These are phyloP conservation scores for Backusella tuberculispora DNA, from an alignment of 192 early-diverging fungal species.

Conservation along the genomic window DNA sequence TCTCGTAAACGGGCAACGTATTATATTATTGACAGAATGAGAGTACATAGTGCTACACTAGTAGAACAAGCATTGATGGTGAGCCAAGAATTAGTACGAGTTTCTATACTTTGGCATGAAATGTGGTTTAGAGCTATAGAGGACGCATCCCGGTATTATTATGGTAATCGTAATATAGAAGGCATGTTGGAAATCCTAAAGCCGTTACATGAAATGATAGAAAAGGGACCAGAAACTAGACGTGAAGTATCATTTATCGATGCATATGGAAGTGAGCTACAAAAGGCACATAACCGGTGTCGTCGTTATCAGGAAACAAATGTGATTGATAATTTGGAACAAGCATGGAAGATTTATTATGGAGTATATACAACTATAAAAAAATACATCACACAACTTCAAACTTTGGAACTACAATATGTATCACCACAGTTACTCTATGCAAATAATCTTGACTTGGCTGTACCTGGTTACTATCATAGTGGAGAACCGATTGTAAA, in stretches of 20 bases:
- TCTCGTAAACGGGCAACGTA: conserved; percentile 77
- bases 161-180: conserved; percentile 76
- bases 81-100: conserved; percentile 95
- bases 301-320: conserved; percentile 73
- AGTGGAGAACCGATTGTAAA: conserved; percentile 82
- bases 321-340: conserved; percentile 81
- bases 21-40: conserved; percentile 90
- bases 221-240: conserved; percentile 86
- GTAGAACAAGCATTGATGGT: conserved; percentile 95
- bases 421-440: conserved; percentile 88
- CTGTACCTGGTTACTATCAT: conserved; percentile 89
- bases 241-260: conserved; percentile 92
- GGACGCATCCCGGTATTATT: conserved; percentile 82
- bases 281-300: conserved; percentile 84
- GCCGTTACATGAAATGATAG: conserved; percentile 84
- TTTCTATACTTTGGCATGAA: conserved; percentile 95
- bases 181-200: conserved; percentile 86
- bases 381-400: conserved; percentile 80
- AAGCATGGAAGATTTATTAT: conserved; percentile 94
- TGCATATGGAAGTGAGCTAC: conserved; percentile 81
- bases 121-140: conserved; percentile 97
- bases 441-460: conserved; percentile 83
- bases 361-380: conserved; percentile 78
- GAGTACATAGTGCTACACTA: conserved; percentile 75
- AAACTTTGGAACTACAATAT: conserved; percentile 84